phyloP scores from a whole-genome alignment of 768 basidiomycete species.

The Leccinum obscurum region DNA sequence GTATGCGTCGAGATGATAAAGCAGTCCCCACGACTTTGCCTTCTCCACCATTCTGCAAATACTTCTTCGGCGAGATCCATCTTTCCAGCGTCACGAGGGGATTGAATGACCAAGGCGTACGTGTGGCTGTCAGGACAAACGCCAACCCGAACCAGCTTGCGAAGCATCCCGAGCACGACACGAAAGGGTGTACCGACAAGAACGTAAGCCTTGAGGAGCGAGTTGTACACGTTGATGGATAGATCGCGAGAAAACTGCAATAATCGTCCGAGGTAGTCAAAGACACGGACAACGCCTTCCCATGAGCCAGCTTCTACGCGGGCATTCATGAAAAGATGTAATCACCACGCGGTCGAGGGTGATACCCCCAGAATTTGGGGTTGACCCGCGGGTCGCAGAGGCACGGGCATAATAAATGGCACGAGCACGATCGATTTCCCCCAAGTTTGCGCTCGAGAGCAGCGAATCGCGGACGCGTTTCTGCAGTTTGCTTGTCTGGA shows the following conservation, averaged over 20 bases:
- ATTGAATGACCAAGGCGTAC: constrained; percentile 75
- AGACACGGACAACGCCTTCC: constrained; percentile 69
- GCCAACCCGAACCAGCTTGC: constrained; percentile 47
- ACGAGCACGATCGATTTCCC: too few relatives aligned
- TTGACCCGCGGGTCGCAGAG: too few relatives aligned
- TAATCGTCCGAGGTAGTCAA: constrained; percentile 54
- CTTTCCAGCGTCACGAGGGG: constrained; percentile 71
- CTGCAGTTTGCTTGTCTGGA: too few relatives aligned
- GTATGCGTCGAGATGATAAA: constrained; percentile 52
- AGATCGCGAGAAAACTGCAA: constrained; percentile 38
- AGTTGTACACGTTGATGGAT: constrained; percentile 68
- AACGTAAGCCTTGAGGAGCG: constrained; percentile 81
- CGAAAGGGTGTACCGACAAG: constrained; percentile 75
- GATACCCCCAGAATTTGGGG: constrained; percentile 38
- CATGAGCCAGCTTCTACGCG: constrained; percentile 82
- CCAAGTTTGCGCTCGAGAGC: too few relatives aligned
- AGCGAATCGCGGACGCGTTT: too few relatives aligned
- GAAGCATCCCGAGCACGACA: constrained; percentile 62
- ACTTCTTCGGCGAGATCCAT: constrained; percentile 68
- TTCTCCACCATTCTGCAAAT: constrained; percentile 64
- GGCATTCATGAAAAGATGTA: constrained; percentile 66
- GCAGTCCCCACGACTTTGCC: constrained; percentile 34
- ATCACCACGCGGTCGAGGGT: constrained; percentile 65
- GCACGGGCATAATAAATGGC: too few relatives aligned
- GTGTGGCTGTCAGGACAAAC: constrained; percentile 61